Evolutionary conservation across 2,329 filamentous ascomycete species (phyloP), one percentile per base, ranked within the genome.

Genomic region (Acarospora socialis): DNA sequence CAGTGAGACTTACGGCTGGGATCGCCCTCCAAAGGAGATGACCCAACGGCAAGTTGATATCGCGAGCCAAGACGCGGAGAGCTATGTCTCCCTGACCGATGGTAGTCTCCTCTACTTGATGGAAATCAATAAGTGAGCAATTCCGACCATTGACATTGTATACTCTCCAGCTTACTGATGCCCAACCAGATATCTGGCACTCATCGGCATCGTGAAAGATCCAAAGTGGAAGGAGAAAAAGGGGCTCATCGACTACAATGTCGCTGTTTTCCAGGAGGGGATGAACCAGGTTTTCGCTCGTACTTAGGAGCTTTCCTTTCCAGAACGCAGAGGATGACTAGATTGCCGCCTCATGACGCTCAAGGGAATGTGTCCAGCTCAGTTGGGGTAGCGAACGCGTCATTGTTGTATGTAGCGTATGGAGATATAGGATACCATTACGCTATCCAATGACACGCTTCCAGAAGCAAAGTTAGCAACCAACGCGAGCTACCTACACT

Each of bases 1-100:
- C 33, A 90, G 83, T 17, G 87, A 95, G 51, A 78, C 98, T 22
- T 98, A 94, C 51, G 87, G 86, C 27, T 95, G 68, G 68, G 64
- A 69, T 41, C 57, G 68, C 20, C 54, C 51, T 7, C 37, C 36
- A 14, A 37, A 45, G 28, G 37, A 30, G n/a, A n/a, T n/a, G n/a
- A n/a, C n/a, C n/a, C n/a, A n/a, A n/a, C n/a, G n/a, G n/a, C n/a
- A n/a, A n/a, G 19, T 44, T 48, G 43, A 56, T 60, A 28, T 61
- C 66, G 29, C 68, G 71, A 39, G 5, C 12, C 23, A 25, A 15
- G 34, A 26, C 19, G 68, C 70, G 1, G 73, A 77, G 48, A 74
- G 70, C 39, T 59, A 73, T 37, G 70, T 77, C 28, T 69, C 68
- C 2, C 61, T 74, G 49, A 70, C 75, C 46, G 65, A 69, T 56